phyloP scores from a whole-genome alignment of 768 basidiomycete genomes.

The Leccinum disarticulatum region DNA sequence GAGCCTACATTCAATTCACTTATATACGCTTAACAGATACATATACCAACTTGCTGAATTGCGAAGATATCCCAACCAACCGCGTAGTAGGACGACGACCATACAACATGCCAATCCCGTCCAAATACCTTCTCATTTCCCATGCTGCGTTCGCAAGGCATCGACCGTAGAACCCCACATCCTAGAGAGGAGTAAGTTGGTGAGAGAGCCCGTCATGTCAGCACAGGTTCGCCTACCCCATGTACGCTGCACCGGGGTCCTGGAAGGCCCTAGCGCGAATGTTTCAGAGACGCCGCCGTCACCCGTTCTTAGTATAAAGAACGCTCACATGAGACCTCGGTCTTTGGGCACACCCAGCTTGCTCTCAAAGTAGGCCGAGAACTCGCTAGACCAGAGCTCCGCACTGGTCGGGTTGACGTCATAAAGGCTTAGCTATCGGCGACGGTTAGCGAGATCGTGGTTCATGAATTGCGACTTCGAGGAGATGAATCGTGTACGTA shows the following conservation, averaged over 20 bases:
- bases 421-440: slow-evolving; percentile 54
- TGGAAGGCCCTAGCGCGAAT: slow-evolving; percentile 20
- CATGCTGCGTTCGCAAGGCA: slow-evolving; percentile 5
- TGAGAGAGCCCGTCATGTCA: not conserved
- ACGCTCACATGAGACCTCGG: slow-evolving; percentile 59
- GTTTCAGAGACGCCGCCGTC: not conserved
- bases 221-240: slow-evolving; percentile 20
- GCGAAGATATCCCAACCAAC: not conserved
- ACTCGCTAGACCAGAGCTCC: slow-evolving; percentile 51
- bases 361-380: slow-evolving; percentile 54
- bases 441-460: not conserved
- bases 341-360: slow-evolving; percentile 50
- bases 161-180: slow-evolving; percentile 15
- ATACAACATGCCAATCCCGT: not conserved
- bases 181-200: slow-evolving; percentile 4
- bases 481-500: slow-evolving; percentile 34
- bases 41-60: not conserved
- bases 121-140: not conserved
- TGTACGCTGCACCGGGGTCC: slow-evolving; percentile 26
- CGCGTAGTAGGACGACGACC: not conserved
- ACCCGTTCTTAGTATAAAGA: not conserved
- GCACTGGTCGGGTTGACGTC: slow-evolving; percentile 49
- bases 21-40: not conserved
- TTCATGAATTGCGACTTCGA: not conserved
- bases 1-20: not conserved